phyloP scores from a whole-genome alignment of 257 asterid species.

The Lithospermum erythrorhizon region DNA sequence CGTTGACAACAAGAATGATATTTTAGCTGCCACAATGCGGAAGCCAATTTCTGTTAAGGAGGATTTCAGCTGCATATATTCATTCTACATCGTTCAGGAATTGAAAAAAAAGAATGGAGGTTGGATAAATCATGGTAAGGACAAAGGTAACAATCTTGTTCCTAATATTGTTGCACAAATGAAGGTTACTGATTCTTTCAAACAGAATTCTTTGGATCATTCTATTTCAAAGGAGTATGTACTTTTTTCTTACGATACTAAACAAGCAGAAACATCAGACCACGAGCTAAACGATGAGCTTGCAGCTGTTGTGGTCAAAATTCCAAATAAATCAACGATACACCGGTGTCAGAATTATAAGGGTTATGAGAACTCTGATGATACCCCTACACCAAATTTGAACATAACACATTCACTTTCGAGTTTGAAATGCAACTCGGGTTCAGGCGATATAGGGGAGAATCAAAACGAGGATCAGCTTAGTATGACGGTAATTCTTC shows the following conservation, averaged over 20 bases:
- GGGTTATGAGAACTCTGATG: background rate
- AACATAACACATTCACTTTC: conserved; percentile 14
- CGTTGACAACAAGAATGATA: conserved; percentile 45
- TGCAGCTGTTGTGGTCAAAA: conserved; percentile 49
- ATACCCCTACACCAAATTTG: conserved; percentile 8
- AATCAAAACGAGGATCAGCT: conserved; percentile 12
- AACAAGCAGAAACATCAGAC: conserved; percentile 20
- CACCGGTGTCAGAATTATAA: conserved; percentile 9
- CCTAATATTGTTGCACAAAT: conserved; percentile 58
- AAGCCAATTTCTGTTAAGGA: conserved; percentile 26
- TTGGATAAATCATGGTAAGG: conserved; percentile 47
- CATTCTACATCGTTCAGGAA: conserved; percentile 50
- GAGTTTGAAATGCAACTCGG: conserved; percentile 7
- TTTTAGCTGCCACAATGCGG: conserved; percentile 63
- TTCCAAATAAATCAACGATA: conserved; percentile 15
- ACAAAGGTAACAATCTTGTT: conserved; percentile 29
- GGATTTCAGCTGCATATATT: conserved; percentile 36
- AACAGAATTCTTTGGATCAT: conserved; percentile 7
- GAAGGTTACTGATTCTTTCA: conserved; percentile 46
- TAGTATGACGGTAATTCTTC: conserved; percentile 42
- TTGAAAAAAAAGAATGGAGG: conserved; percentile 39
- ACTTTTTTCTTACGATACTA: conserved; percentile 25
- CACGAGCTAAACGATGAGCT: conserved; percentile 41
- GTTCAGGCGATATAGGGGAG: conserved; percentile 8
- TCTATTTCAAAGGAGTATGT: conserved; percentile 49